Base-by-base conservation (phyloP, 345 rosid species). In the Populus pruinosa region DNA sequence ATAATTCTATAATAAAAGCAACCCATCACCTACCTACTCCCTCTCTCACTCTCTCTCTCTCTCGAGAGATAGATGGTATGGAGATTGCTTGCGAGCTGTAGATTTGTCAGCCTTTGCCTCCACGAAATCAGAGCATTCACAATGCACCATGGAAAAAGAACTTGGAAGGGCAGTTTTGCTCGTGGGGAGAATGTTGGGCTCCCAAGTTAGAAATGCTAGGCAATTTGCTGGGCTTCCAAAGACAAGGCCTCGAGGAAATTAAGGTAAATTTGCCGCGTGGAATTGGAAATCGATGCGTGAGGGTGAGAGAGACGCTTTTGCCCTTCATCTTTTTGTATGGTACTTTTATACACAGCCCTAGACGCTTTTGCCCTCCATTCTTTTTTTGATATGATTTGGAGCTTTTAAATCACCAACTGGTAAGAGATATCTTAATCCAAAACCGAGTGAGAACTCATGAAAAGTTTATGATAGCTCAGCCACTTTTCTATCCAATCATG, bases 1-100 rank as follows among this genome's bases (percentile, higher is more conserved):
- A 81, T 84, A 81, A 86, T 77, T 67, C 78, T 78, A 80, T 73
- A n/a, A 61, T 31, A 88, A 90, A 90, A 89, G 89, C 85, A 89
- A 87, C 91, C 38, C 81, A 69, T 77, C 82, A 87, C 90, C 96
- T 3, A 85, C 88, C 74, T 33, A 0, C 78, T 23, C 55, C 11
- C 27, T 41, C 12, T 41, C 39, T 81, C 29, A 7, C 39, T 7
- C 39, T 81, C 29, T 17, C 39, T 7, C 5, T 1, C 1, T 36
- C 17, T 1, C 6, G 35, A 3, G 35, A 33, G 35, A 3, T 0
- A 33, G 20, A 11, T 27, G 63, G 71, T 6, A 72, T 17, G 17
- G 71, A 65, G 78, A 67, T 85, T 81, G 76, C 81, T 78, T 85
- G 80, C 73, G 79, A 75, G 73, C 49, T 59, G 68, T 76, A 39